Evolutionary conservation across 768 basidiomycete species (phyloP), one percentile per base, ranked within the genome.

Genomic region (Serendipita sp.): DNA sequence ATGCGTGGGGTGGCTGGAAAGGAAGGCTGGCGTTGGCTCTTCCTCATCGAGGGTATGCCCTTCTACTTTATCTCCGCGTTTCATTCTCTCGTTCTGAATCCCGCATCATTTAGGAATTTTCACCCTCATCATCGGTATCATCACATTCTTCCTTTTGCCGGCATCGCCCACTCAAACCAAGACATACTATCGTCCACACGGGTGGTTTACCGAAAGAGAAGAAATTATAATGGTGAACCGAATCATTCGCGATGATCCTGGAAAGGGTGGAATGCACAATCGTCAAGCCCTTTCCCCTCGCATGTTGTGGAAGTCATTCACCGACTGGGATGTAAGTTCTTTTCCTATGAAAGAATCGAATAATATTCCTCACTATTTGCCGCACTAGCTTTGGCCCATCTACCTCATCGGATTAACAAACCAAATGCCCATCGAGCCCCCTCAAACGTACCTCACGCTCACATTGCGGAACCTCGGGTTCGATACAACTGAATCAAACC

Each of bases 271-370:
- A 68, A 85, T 86, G 85, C 84, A 86, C 73, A 86, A 88, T 68
- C 79, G 85, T n/a, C 74, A 88, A 73, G 85, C 83, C 13, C 74
- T 87, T 3, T 74, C 75, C 3, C 54, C 76, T 5, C 71, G 68
- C 66, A 80, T 79, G 74, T 78, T 86, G 34, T 81, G 75, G 71
- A 69, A 75, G 30, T 79, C 82, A 13, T 65, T 85, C 23, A 74
- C 72, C 18, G 85, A 87, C 69, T 86, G 80, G 78, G 75, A 79
- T 63, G 72, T 86, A 68, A 86, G 85, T 85, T 85, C 85, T 0
- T 66, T 87, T 38, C 23, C 23, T 23, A 23, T 23, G 23, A 23
- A 23, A 23, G 23, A 23, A 23, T 23, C 1, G 23, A 23, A 23
- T 23, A 23, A 23, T 23, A 23, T 23, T 23, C 23, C 23, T 23